Percentiles rank a stretch among this genome's conserved stretches.
Conservation (phyloP, 73 alveolate species). For the Symbiodinium natans region DNA sequence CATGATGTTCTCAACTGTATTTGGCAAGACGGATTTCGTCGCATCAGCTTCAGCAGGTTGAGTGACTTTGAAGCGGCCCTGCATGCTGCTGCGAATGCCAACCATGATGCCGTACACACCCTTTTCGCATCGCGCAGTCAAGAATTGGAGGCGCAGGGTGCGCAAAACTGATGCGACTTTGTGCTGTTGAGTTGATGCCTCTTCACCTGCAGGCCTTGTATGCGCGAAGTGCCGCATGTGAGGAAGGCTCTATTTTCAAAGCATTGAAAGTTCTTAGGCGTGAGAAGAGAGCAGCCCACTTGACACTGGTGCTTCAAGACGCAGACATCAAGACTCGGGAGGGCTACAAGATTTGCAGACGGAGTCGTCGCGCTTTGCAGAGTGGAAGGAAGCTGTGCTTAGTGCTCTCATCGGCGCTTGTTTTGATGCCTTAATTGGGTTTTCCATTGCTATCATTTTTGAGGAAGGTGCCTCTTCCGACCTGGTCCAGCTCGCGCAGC, state of each 20-base stretch:
- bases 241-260: background rate
- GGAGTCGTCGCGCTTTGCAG: background rate
- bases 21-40: background rate
- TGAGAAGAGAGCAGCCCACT: no score
- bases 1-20: background rate
- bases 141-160: conserved; percentile 28
- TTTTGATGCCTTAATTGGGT: no score
- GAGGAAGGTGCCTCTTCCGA: background rate
- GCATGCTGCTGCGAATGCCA: conserved; percentile 48
- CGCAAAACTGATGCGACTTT: background rate
- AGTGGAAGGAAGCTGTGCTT: background rate
- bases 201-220: conserved; percentile 29
- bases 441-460: background rate
- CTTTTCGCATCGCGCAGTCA: conserved; percentile 8
- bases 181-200: background rate
- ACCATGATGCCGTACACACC: conserved; percentile 28
- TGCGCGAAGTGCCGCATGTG: conserved; percentile 22
- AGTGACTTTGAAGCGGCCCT: conserved; percentile 27
- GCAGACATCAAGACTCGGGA: background rate
- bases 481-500: background rate
- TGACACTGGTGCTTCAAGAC: background rate
- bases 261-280: no score
- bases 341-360: background rate
- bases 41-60: background rate
- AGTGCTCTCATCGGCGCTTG: no score